These are phyloP conservation scores for Suhomyces tanzawaensis DNA, from an alignment of 805 yeast genomes.

Conservation along the genomic window DNA sequence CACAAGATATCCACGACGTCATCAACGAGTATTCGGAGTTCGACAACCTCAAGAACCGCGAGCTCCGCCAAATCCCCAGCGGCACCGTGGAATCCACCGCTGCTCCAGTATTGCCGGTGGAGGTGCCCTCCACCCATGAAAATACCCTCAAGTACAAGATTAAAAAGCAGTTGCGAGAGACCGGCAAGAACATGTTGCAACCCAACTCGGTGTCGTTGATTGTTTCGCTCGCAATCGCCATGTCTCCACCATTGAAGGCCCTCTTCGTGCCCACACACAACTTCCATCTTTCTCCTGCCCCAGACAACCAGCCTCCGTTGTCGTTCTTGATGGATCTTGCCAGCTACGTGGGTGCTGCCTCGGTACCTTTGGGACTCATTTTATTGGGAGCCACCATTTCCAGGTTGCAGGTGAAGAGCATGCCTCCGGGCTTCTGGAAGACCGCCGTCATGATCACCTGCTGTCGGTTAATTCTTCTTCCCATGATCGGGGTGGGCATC, in stretches of 20 bases:
- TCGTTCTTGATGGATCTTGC: slow-evolving; percentile 83
- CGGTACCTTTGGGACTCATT: slow-evolving; percentile 83
- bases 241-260: slow-evolving; percentile 73
- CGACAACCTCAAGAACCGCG: slow-evolving; percentile 29
- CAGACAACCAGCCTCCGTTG: slow-evolving; percentile 80
- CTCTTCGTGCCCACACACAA: slow-evolving; percentile 52
- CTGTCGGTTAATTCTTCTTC: slow-evolving; percentile 63
- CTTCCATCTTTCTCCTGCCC: slow-evolving; percentile 66
- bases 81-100: slow-evolving; percentile 13
- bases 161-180: slow-evolving; percentile 5
- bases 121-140: neutral
- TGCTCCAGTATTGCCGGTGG: slow-evolving; percentile 9
- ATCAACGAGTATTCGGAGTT: slow-evolving; percentile 48
- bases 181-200: slow-evolving; percentile 51
- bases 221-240: slow-evolving; percentile 59
- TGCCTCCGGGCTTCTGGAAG: slow-evolving; percentile 73
- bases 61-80: slow-evolving; percentile 18
- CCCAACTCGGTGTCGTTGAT: slow-evolving; percentile 77
- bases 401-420: slow-evolving; percentile 54
- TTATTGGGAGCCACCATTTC: slow-evolving; percentile 87
- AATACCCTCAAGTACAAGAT: too few species aligned
- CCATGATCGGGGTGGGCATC: slow-evolving; percentile 69
- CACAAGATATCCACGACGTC: slow-evolving; percentile 39
- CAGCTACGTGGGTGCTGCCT: slow-evolving; percentile 77
- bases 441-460: slow-evolving; percentile 57